Base-by-base conservation (phyloP, 2,329 filamentous ascomycete genomes). In the Pseudogymnoascus sp. region DNA sequence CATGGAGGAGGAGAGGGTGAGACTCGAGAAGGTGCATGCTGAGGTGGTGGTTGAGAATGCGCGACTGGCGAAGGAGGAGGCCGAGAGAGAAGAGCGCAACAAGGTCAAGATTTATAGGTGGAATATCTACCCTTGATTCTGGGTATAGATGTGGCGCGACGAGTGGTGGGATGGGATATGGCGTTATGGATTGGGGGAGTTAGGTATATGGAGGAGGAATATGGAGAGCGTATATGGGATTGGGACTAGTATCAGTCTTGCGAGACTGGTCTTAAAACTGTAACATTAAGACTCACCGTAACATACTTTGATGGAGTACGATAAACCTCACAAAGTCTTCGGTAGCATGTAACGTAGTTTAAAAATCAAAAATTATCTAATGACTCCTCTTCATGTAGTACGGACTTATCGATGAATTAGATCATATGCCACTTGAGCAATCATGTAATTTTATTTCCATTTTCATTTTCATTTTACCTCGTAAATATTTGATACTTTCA, bases 1-100 rank as follows among this genome's bases (percentile, higher is more conserved):
- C 26, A 65, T 65, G 10, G 65, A 70, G 14, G 16, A n/a, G 67
- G 69, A 24, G 64, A 62, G 3, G 44, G 62, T 60, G 38, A 62
- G 16, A 19, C 38, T 61, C 2, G 24, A 61, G 59, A 19, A 11
- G n/a, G 13, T 56, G 4, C 50, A 33, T 6, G 50, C 50, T 21
- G 10, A 29, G 35, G 11, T 24, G 35, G 38, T 1, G 19, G 6
- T 35, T 5, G 2, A 33, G 24, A 53, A 16, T 16, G 61, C 35
- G 42, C 13, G 3, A 6, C 7, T 7, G 2, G 35, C 6, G 37
- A 56, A 6, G 6, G 14, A 29, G 29, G 47, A 29, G n/a, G n/a
- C 2, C 3, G 29, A 33, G 50, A 56, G 11, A n/a, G 6, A n/a
- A 21, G 50, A 35, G 26, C 33, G 29, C 29, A 10, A 40, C 4